Conservation (phyloP, 1,139 yeast species). For the Pichia sp. region DNA sequence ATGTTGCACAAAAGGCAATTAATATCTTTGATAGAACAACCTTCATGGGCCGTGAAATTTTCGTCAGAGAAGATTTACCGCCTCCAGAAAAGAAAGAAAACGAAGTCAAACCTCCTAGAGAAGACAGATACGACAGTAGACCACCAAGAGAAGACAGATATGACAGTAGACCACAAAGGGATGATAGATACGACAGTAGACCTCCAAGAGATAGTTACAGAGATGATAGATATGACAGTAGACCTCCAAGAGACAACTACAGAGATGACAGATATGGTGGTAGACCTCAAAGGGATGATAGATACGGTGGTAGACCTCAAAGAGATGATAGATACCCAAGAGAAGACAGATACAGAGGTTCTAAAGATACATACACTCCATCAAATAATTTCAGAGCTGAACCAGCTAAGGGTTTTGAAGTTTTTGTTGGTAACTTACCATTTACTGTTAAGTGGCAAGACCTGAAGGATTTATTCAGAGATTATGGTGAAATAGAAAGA, state of each 20-base stretch:
- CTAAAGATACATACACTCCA: conserved; percentile 19
- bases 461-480: conserved; percentile 78
- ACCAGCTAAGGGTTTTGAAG: conserved; percentile 55
- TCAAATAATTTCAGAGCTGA: conserved; percentile 13
- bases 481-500: conserved; percentile 70
- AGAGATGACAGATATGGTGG: conserved; percentile 5
- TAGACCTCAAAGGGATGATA: conserved; percentile 1
- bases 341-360: conserved; percentile 17
- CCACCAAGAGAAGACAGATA: conserved; percentile 6
- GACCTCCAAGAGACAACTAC: conserved; percentile 1
- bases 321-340: conserved; percentile 10
- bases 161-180: too few species aligned
- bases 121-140: conserved; percentile 17
- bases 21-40: conserved; percentile 63
- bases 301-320: conserved; percentile 4
- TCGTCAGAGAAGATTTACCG: conserved; percentile 87
- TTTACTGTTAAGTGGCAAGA: conserved; percentile 82
- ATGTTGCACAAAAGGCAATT: conserved; percentile 77
- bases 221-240: conserved; percentile 3
- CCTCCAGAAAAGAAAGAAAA: conserved; percentile 50
- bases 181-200: conserved; percentile 5
- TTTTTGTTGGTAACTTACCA: conserved; percentile 83
- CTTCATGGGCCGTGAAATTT: conserved; percentile 77
- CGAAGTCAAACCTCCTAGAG: conserved; percentile 5
- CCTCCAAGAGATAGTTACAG: conserved; percentile 6